These are phyloP conservation scores for Globisporangium heterothallicum DNA, from an alignment of 352 stramenopile genomes.

Conservation along the genomic window DNA sequence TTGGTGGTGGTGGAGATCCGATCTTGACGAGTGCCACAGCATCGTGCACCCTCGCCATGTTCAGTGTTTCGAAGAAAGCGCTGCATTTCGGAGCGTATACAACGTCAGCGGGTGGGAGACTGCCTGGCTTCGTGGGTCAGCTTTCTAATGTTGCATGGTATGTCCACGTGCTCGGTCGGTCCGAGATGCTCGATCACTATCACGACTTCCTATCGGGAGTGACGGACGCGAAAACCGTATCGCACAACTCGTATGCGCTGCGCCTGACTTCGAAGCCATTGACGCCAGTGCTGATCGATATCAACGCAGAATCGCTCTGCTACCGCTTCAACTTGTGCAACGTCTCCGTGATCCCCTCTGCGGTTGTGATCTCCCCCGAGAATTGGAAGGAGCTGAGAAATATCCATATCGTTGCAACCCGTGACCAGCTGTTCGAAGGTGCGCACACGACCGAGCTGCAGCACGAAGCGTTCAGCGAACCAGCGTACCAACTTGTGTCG, in stretches of 20 bases:
- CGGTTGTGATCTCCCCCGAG: slow-evolving; percentile 35
- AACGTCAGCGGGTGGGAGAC: not conserved
- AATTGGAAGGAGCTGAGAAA: slow-evolving; percentile 31
- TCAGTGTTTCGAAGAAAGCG: slow-evolving; percentile 29
- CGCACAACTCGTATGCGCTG: slow-evolving; percentile 55
- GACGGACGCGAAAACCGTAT: slow-evolving; percentile 9
- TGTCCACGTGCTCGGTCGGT: slow-evolving; percentile 22
- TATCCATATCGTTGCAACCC: slow-evolving; percentile 41
- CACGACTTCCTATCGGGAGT: slow-evolving; percentile 47
- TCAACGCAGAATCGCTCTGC: slow-evolving; percentile 46
- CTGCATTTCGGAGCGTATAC: slow-evolving; percentile 26
- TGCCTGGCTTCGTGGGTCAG: slow-evolving; percentile 30
- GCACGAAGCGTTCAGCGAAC: slow-evolving; percentile 23
- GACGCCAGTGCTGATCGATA: slow-evolving; percentile 39
- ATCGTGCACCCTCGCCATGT: slow-evolving; percentile 35
- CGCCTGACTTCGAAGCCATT: slow-evolving; percentile 35
- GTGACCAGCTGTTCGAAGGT: slow-evolving; percentile 59
- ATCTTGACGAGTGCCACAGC: slow-evolving; percentile 8
- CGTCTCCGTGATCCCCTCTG: slow-evolving; percentile 32
- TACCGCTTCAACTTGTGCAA: slow-evolving; percentile 78
- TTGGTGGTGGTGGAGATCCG: not conserved
- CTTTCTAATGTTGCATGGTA: slow-evolving; percentile 59
- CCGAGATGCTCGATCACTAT: slow-evolving; percentile 59
- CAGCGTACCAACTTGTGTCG: slow-evolving; percentile 30
- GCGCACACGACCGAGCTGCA: slow-evolving; percentile 26